These are phyloP conservation scores for Epichloe festucae DNA, from an alignment of 2,329 filamentous ascomycete species.

Conservation along the genomic window DNA sequence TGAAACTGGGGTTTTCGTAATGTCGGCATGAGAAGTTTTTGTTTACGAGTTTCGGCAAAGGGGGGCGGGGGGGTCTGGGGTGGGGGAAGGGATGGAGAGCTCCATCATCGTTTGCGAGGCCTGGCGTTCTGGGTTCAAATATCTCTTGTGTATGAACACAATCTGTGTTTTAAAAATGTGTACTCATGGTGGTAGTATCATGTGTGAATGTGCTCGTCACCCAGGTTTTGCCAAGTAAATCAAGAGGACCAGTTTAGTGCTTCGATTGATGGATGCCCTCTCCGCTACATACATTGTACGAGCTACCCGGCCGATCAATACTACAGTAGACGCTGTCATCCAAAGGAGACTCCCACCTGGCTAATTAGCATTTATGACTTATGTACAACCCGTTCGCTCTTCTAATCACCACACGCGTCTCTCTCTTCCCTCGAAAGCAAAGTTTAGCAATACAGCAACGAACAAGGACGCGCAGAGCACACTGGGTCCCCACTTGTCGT, in stretches of 20 bases:
- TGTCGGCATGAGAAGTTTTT: neutral
- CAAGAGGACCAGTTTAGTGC: no score
- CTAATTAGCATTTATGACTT: no score
- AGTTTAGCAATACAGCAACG: constrained; percentile 63
- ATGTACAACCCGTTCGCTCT: no score
- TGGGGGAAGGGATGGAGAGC: neutral
- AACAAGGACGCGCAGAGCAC: constrained; percentile 63
- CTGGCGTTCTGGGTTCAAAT: neutral
- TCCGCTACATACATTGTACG: neutral
- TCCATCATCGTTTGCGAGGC: neutral
- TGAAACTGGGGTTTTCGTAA: neutral
- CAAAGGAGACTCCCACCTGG: no score
- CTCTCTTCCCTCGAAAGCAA: constrained; percentile 61
- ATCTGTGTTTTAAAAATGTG: no score
- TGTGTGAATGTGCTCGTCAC: no score
- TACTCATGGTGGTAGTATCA: no score
- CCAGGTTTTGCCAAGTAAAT: no score
- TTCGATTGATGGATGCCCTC: no score
- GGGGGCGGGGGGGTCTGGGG: neutral
- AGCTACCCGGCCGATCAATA: neutral
- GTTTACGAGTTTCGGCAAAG: neutral
- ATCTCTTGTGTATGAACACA: neutral
- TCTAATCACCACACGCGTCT: constrained; percentile 38
- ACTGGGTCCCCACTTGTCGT: constrained; percentile 78
- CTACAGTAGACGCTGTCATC: no score